Evolutionary conservation across 2,329 filamentous ascomycete species (phyloP).

Genomic region (Colletotrichum cuscutae): DNA sequence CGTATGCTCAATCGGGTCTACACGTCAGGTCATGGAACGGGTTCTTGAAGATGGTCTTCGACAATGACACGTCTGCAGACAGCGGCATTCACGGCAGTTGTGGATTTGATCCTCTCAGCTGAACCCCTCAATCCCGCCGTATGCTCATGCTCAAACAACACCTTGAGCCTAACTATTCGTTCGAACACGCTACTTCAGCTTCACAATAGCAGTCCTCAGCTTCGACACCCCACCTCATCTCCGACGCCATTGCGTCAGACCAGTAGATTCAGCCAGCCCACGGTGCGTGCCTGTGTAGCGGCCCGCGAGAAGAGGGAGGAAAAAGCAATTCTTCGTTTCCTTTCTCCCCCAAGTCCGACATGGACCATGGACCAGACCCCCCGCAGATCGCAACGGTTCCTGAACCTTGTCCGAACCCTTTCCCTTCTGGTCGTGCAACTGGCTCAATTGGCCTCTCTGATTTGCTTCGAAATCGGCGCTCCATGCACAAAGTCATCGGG

Average conservation of each 20-base stretch:
- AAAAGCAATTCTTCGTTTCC: slow-evolving; percentile 3
- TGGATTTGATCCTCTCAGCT: not conserved
- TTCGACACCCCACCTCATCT: not conserved
- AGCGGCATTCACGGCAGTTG: not conserved
- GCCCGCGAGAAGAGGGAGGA: not conserved
- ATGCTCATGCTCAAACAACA: not conserved
- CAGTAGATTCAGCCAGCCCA: slow-evolving; percentile 3
- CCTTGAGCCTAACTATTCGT: not conserved
- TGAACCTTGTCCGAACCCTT: slow-evolving; percentile 29
- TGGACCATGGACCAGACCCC: not conserved
- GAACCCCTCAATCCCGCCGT: not conserved
- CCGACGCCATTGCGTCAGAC: slow-evolving; percentile 25
- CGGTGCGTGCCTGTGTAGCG: not conserved
- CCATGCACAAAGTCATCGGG: slow-evolving; percentile 7
- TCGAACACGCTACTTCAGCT: not conserved
- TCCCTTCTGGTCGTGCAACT: slow-evolving; percentile 6
- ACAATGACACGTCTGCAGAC: slow-evolving; percentile 14
- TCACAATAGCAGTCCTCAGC: not conserved
- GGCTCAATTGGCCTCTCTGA: not conserved
- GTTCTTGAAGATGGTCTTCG: not conserved
- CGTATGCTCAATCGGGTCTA: not conserved
- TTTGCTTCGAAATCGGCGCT: slow-evolving; percentile 7
- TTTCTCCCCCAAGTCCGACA: not conserved
- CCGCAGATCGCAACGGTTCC: slow-evolving; percentile 30
- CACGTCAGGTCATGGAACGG: not conserved